Percentiles rank a stretch among this genome's conserved stretches.
Evolutionary conservation across 768 basidiomycete species (phyloP).

Genomic region (Podaxis sp.): DNA sequence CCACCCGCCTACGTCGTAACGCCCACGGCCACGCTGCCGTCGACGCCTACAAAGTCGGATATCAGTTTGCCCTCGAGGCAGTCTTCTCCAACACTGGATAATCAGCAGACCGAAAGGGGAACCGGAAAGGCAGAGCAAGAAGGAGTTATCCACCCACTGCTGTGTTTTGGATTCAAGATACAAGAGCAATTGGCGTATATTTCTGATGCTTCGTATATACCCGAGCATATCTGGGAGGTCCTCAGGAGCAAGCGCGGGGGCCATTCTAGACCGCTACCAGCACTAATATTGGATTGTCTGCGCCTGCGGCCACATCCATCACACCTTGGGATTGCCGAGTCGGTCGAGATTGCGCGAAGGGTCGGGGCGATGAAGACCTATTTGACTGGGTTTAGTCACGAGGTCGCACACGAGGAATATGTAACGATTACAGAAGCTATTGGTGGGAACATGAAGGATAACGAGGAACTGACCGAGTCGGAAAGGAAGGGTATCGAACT

Average conservation of each 20-base stretch:
- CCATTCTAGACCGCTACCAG: slow-evolving; percentile 35
- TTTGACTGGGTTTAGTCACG: slow-evolving; percentile 73
- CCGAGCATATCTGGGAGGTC: slow-evolving; percentile 65
- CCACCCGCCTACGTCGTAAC: slow-evolving; percentile 40
- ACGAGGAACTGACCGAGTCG: slow-evolving; percentile 26
- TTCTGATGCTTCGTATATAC: slow-evolving; percentile 81
- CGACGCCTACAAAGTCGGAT: slow-evolving; percentile 33
- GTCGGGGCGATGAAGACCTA: slow-evolving; percentile 67
- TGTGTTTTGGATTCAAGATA: slow-evolving; percentile 70
- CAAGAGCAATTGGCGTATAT: slow-evolving; percentile 72
- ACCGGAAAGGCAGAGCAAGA: slow-evolving; percentile 2
- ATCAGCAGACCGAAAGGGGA: neutral
- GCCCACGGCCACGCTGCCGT: slow-evolving; percentile 35
- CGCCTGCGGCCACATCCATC: slow-evolving; percentile 67
- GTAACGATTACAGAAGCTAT: slow-evolving; percentile 58
- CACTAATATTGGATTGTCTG: slow-evolving; percentile 79
- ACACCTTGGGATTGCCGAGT: slow-evolving; percentile 73
- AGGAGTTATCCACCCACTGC: slow-evolving; percentile 50
- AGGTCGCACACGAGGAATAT: slow-evolving; percentile 78
- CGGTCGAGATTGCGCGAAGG: slow-evolving; percentile 54
- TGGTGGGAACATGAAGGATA: slow-evolving; percentile 34
- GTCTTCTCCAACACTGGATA: slow-evolving; percentile 3
- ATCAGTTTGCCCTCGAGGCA: slow-evolving; percentile 24
- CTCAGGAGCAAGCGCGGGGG: slow-evolving; percentile 28
- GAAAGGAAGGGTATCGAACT: slow-evolving; percentile 44